Conservation (phyloP, 1,284 basidiomycete genomes). For the Sparassis latifolia region DNA sequence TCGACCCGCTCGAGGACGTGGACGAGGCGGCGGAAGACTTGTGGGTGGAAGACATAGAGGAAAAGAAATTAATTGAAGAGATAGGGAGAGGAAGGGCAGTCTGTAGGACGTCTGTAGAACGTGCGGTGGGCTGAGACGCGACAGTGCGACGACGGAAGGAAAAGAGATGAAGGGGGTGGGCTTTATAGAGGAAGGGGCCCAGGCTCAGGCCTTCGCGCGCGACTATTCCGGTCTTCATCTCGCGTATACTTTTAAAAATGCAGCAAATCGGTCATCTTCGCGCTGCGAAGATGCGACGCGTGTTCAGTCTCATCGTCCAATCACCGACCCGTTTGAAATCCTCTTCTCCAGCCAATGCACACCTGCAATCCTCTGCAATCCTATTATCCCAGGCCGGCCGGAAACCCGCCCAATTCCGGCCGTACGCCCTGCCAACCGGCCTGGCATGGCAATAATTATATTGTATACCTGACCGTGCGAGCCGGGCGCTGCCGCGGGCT, state of each 20-base stretch:
- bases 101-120: not conserved
- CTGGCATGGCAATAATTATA: too few species aligned
- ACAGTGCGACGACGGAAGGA: conserved; percentile 4
- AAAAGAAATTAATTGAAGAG: not conserved
- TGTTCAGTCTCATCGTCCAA: not conserved
- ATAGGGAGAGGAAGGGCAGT: not conserved
- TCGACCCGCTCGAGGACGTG: conserved; percentile 17
- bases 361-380: too few species aligned
- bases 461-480: too few species aligned
- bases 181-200: conserved; percentile 24
- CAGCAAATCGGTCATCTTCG: conserved; percentile 11
- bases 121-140: conserved; percentile 1
- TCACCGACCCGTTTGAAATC: too few species aligned
- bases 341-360: too few species aligned
- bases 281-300: conserved; percentile 3
- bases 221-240: conserved; percentile 18
- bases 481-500: too few species aligned
- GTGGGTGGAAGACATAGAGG: conserved; percentile 18
- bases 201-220: conserved; percentile 11
- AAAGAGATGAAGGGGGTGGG: conserved; percentile 4
- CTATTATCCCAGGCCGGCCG: too few species aligned
- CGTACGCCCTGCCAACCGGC: too few species aligned
- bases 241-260: conserved; percentile 10
- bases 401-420: too few species aligned
- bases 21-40: conserved; percentile 23